Evolutionary conservation across 805 yeast genomes (phyloP), one percentile per base, ranked within the genome.

Genomic region (Huiozyma naganishii): DNA sequence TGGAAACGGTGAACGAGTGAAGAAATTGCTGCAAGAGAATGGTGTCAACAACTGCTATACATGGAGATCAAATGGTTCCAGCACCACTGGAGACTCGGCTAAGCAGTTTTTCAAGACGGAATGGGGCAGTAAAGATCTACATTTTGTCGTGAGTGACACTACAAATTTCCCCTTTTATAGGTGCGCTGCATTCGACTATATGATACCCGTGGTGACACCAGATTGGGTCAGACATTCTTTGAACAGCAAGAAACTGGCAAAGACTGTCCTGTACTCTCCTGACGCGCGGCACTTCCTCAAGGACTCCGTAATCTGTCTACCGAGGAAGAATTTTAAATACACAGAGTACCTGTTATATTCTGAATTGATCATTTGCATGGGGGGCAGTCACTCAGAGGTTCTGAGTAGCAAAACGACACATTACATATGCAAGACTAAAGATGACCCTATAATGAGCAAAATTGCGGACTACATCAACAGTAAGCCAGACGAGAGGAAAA

Each of bases 361-460:
- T 0, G 81, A 81, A 2, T 41, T 62, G 32, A 45, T 66, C 1
- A 62, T 74, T 17, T 79, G 84, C 1, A 70, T 84, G 47, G 97
- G 97, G 1, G 97, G 95, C 3, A 79, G 75, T 32, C 78, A 69
- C 54, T 65, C 76, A 36, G 82, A 80, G 47, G 52, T 55, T 12
- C 66, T 89, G 29, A 79, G 86, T 7, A 73, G 73, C 42, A 74
- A 73, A 49, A 84, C 95, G 1, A 85, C 96, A 0, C 97, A 90
- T 67, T 69, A 87, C 32, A 66, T 90, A 17, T 74, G 90, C 23
- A 17, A 17, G 23, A 17, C 23, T 17, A 17, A 17, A 17, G 23
- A 17, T 17, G 23, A 17, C 23, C 23, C 23, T 2, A 17, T 17
- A 17, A 17, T 17, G 23, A 17, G 23, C 23, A 17, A 17, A 17